These are phyloP conservation scores for Artemisia tridentata DNA, from an alignment of 129 eudicot species.

Conservation along the genomic window DNA sequence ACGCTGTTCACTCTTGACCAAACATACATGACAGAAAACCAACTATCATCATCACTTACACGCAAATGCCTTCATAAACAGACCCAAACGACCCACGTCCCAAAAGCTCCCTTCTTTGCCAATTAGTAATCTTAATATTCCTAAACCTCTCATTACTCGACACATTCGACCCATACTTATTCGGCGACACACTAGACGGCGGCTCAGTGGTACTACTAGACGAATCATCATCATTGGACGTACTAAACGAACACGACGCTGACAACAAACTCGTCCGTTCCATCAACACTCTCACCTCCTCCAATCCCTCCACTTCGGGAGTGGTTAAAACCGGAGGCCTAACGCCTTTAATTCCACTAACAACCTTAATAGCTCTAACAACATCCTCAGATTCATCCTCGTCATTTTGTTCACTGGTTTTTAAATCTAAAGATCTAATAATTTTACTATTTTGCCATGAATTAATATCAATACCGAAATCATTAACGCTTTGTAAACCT, in stretches of 20 bases:
- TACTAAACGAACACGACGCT: slow-evolving; percentile 51
- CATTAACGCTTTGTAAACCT: slow-evolving; percentile 63
- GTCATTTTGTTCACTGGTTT: too few relatives aligned
- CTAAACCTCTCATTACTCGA: slow-evolving; percentile 72
- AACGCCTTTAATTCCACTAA: slow-evolving; percentile 12
- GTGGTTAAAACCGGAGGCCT: too few relatives aligned
- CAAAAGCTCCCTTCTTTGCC: slow-evolving; percentile 78
- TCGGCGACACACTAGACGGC: slow-evolving; percentile 57
- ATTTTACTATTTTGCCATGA: slow-evolving; percentile 49
- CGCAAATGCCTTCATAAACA: slow-evolving; percentile 88
- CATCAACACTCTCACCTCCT: slow-evolving; percentile 26
- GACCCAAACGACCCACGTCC: slow-evolving; percentile 96
- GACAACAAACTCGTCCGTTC: slow-evolving; percentile 35
- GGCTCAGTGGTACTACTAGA: slow-evolving; percentile 71
- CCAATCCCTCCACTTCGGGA: not conserved
- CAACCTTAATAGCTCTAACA: not conserved
- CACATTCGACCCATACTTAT: slow-evolving; percentile 33
- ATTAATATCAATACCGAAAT: slow-evolving; percentile 48
- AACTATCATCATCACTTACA: slow-evolving; percentile 40
- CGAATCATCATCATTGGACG: slow-evolving; percentile 72
- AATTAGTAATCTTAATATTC: slow-evolving; percentile 38
- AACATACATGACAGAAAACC: not conserved
- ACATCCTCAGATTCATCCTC: too few relatives aligned
- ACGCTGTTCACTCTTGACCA: not conserved
- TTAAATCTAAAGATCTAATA: slow-evolving; percentile 8